Evolutionary conservation across 768 basidiomycete genomes (phyloP), one percentile per base, ranked within the genome.

Genomic region (Mycena olivaceomarginata): DNA sequence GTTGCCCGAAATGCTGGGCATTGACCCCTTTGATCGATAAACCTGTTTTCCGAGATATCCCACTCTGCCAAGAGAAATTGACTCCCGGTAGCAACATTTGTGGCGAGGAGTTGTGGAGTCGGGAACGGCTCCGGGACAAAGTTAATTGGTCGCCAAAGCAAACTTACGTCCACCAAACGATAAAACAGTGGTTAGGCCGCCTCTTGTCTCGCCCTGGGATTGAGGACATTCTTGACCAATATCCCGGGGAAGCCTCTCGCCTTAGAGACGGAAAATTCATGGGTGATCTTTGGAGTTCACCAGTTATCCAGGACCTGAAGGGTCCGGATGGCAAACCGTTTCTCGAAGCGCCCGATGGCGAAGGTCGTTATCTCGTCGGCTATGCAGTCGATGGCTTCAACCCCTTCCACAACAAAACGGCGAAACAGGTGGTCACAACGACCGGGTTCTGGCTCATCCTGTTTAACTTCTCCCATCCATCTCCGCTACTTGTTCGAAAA

Each of bases 401-500:
- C 63, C 82, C 84, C 1, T 83, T 81, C 40, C 51, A 76, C 51
- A 82, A 72, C 22, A 82, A 84, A 67, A 80, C 77, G 7, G 82
- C 84, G 0, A 81, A 82, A 25, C 81, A 83, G 62, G 53, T 41
- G 13, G 79, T 75, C 4, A 80, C 81, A 2, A 80, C 81, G 0
- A 82, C 80, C 0, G 82, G 82, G 1, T 82, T 84, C 20, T 85
- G 80, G 79, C 66, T 82, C 2, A 80, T 64, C 16, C 60, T 76
- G 10, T 39, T 53, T 5, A 76, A 76, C 64, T 83, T 40, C 64
- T n/a, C 80, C 53, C 76, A 13, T 51, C 77, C 79, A 18, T 78
- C 81, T 39, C 43, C 79, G 65, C 77, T 65, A 80, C 51, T 75
- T 79, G 10, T 76, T 77, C 0, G 82, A 88, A 46, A 87, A 91